These are phyloP conservation scores for Zopfia rhizophila DNA, from an alignment of 2,329 filamentous ascomycete genomes.

Conservation along the genomic window DNA sequence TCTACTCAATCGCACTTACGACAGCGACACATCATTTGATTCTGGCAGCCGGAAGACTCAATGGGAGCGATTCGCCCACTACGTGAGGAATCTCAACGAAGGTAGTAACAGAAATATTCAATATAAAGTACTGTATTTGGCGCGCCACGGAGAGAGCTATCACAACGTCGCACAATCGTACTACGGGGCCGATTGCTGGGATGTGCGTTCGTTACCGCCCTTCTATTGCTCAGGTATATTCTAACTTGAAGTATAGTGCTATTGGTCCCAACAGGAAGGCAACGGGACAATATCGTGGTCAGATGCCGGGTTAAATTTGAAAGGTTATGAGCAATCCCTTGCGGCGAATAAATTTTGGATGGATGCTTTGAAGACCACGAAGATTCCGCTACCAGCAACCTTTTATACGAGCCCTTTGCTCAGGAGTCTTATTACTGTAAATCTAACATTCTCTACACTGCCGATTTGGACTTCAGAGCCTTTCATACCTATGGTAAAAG, in stretches of 20 bases:
- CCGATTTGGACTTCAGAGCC: too few species aligned
- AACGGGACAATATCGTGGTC: constrained; percentile 69
- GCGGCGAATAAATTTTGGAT: too few species aligned
- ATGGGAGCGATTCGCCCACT: constrained; percentile 68
- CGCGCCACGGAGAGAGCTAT: constrained; percentile 72
- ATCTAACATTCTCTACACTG: too few species aligned
- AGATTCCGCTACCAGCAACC: too few species aligned
- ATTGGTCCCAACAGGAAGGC: constrained; percentile 70
- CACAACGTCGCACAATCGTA: constrained; percentile 69
- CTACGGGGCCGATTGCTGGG: constrained; percentile 72
- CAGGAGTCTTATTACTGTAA: too few species aligned
- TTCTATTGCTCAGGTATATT: background rate
- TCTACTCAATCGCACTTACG: constrained; percentile 67
- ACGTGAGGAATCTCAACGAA: constrained; percentile 63
- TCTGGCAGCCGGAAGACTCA: constrained; percentile 59
- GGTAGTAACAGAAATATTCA: constrained; percentile 52
- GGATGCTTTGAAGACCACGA: too few species aligned
- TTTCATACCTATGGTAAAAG: too few species aligned
- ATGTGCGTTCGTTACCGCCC: constrained; percentile 57
- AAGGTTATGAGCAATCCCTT: too few species aligned
- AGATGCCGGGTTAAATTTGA: constrained; percentile 67
- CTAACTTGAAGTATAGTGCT: constrained; percentile 54
- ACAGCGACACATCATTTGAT: constrained; percentile 58
- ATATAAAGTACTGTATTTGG: constrained; percentile 73
- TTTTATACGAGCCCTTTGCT: too few species aligned